A percentile compares a stretch with the other conserved stretches of the same genome.
These are phyloP conservation scores for Aspergillus neoniger DNA, from an alignment of 2,329 filamentous ascomycete species.

Conservation along the genomic window DNA sequence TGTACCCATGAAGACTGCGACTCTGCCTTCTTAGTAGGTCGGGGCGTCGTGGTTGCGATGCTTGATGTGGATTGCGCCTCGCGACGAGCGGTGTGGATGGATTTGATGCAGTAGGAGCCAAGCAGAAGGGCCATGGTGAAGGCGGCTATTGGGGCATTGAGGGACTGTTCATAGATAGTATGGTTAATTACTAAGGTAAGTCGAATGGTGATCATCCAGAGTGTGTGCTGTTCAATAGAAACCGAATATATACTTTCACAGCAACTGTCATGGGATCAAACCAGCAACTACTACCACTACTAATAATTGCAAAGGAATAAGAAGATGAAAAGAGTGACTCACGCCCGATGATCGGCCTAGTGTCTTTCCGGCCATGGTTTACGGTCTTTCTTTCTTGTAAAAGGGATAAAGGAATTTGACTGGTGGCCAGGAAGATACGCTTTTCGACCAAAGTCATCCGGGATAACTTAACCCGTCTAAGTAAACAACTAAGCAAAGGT, in stretches of 20 bases:
- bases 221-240: no score
- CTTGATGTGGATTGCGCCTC: slow-evolving; percentile 57
- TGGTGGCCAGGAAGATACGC: background rate
- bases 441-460: background rate
- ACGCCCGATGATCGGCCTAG: slow-evolving; percentile 26
- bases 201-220: no score
- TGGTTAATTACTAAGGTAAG: background rate
- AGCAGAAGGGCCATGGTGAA: slow-evolving; percentile 63
- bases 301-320: background rate
- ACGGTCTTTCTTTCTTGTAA: background rate
- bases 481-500: background rate
- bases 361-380: slow-evolving; percentile 21
- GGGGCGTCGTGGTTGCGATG: slow-evolving; percentile 21
- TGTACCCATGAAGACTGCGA: slow-evolving; percentile 33
- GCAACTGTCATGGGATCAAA: background rate
- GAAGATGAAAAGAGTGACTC: slow-evolving; percentile 10
- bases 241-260: background rate
- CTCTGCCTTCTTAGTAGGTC: slow-evolving; percentile 49
- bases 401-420: background rate
- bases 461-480: background rate
- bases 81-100: slow-evolving; percentile 66
- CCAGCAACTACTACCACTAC: background rate
- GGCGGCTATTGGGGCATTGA: slow-evolving; percentile 64
- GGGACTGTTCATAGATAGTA: slow-evolving; percentile 41
- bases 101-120: slow-evolving; percentile 63